These are phyloP conservation scores for Suillus lakei DNA, from an alignment of 768 basidiomycete species.

Conservation along the genomic window DNA sequence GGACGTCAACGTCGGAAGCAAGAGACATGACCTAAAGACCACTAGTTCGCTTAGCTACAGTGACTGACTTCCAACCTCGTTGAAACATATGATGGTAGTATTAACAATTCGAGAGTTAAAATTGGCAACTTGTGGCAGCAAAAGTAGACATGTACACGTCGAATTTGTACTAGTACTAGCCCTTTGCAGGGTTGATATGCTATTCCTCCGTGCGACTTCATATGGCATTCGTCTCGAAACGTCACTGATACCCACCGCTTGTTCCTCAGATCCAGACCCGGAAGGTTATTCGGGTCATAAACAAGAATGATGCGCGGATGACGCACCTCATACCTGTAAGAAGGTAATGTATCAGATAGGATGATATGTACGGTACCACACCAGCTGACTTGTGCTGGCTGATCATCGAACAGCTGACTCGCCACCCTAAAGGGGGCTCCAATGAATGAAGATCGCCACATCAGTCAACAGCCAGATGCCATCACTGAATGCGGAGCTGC, in stretches of 20 bases:
- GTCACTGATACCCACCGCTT: not conserved
- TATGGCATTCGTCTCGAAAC: not conserved
- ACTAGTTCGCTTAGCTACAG: not conserved
- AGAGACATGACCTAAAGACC: not conserved
- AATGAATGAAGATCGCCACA: not conserved
- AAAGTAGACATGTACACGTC: not conserved
- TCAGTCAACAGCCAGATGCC: not conserved
- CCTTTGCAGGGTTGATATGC: not conserved
- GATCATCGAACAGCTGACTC: not conserved
- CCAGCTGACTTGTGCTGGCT: conserved; percentile 1
- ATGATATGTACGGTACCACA: conserved; percentile 1
- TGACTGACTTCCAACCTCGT: not conserved
- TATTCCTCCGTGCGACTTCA: not conserved
- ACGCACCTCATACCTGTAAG: not conserved
- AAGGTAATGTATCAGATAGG: conserved; percentile 2
- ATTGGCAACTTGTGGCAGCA: not conserved
- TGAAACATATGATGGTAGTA: not conserved
- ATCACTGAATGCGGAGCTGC: not conserved
- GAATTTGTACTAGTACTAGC: not conserved
- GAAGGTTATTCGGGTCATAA: not conserved
- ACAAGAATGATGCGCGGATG: not conserved
- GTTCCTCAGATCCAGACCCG: not conserved
- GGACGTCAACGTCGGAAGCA: not conserved
- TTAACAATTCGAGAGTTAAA: not conserved
- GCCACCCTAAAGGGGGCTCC: not conserved